Conservation (phyloP, 192 early-diverging fungal species). For the Coemansia aciculifera region DNA sequence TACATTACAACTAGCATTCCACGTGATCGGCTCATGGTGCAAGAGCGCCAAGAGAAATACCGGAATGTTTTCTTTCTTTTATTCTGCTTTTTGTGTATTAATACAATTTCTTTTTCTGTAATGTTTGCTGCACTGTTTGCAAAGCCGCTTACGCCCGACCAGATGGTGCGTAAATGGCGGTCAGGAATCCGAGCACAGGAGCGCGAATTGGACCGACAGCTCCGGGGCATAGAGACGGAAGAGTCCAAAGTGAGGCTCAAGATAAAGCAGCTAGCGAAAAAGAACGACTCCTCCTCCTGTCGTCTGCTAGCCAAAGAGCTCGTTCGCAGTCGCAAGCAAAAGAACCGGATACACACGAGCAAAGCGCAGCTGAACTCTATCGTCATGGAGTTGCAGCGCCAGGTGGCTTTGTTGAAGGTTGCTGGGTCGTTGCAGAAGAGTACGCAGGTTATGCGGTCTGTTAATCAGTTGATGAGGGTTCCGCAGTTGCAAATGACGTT, state of each 20-base stretch:
- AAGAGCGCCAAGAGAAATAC: not conserved
- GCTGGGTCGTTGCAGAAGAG: constrained; percentile 85
- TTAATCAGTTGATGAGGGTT: constrained; percentile 84
- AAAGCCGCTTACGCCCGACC: constrained; percentile 46
- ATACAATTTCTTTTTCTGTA: not conserved
- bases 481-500: constrained; percentile 82
- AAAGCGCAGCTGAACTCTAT: constrained; percentile 95
- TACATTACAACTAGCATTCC: constrained; percentile 64
- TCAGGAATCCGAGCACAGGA: constrained; percentile 78
- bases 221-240: constrained; percentile 76
- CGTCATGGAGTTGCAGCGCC: constrained; percentile 83
- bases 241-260: constrained; percentile 76
- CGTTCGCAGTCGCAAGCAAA: constrained; percentile 75
- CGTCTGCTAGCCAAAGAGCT: constrained; percentile 83
- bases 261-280: constrained; percentile 87
- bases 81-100: not conserved
- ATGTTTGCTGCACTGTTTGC: constrained; percentile 28
- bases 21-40: not conserved
- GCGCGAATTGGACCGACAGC: constrained; percentile 82
- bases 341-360: constrained; percentile 75
- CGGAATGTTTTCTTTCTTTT: not conserved
- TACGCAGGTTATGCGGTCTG: constrained; percentile 86
- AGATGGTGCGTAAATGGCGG: constrained; percentile 91
- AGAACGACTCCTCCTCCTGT: constrained; percentile 72
- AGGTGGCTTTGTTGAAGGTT: constrained; percentile 84